Percentiles rank a stretch among this genome's conserved stretches.
Evolutionary conservation across 192 early-diverging fungal genomes (phyloP).

Genomic region (Linnemannia elongata): DNA sequence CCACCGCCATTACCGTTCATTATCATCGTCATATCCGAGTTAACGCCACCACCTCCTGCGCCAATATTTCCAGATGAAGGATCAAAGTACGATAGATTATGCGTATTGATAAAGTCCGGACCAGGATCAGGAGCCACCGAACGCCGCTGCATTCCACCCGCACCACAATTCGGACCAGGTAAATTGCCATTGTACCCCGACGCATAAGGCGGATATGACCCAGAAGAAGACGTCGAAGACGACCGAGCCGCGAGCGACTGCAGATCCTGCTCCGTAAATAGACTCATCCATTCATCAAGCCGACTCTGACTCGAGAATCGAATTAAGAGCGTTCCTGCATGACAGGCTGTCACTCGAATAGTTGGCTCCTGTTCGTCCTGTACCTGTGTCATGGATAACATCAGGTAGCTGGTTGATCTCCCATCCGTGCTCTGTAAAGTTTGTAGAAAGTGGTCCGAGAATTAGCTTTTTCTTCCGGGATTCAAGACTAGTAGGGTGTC

Average conservation of each 20-base stretch:
- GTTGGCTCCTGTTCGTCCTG: conserved; percentile 13
- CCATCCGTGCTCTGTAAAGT: conserved; percentile 11
- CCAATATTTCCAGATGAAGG: background rate
- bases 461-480: background rate
- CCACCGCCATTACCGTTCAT: background rate
- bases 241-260: background rate
- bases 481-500: background rate
- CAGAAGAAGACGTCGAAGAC: background rate
- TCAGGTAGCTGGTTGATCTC: conserved; percentile 27
- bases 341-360: conserved; percentile 6
- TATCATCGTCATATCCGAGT: background rate
- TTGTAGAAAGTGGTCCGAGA: background rate
- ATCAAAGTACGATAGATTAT: background rate
- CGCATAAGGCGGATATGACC: background rate
- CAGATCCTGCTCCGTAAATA: conserved; percentile 31
- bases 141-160: background rate
- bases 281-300: conserved; percentile 33
- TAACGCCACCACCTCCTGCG: background rate
- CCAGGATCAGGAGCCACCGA: background rate
- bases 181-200: background rate
- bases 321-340: conserved; percentile 17
- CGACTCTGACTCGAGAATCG: conserved; percentile 22
- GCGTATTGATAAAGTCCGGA: background rate
- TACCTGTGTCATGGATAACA: conserved; percentile 34
- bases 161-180: background rate